Percentiles rank a stretch among this genome's conserved stretches.
Evolutionary conservation across 1,284 basidiomycete genomes (phyloP).

Genomic region (Cryptococcus sp.): DNA sequence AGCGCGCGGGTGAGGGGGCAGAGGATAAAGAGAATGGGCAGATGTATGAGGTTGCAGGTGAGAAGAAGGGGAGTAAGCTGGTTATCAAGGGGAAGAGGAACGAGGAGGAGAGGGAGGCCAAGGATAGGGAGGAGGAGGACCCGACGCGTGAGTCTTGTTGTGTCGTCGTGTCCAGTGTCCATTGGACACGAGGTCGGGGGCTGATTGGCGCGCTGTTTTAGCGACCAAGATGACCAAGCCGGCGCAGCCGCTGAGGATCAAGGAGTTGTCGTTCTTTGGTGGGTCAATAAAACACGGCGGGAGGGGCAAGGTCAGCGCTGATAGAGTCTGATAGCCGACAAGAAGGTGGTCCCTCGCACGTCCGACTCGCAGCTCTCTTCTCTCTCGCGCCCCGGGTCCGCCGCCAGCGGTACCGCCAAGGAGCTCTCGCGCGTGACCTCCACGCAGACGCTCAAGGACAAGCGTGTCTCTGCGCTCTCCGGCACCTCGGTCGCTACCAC

Average conservation of each 20-base stretch:
- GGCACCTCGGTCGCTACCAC: background rate
- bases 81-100: constrained; percentile 24
- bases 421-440: constrained; percentile 8
- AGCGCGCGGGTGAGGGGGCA: background rate
- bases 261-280: constrained; percentile 22
- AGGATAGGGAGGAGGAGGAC: constrained; percentile 22
- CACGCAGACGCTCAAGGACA: constrained; percentile 14
- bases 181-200: no score
- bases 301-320: no score
- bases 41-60: background rate
- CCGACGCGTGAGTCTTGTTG: constrained; percentile 28
- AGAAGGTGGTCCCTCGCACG: constrained; percentile 20
- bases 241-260: constrained; percentile 29
- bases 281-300: constrained; percentile 4
- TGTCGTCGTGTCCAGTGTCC: no score
- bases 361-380: constrained; percentile 16
- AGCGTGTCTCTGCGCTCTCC: constrained; percentile 12
- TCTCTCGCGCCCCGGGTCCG: constrained; percentile 13
- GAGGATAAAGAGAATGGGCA: constrained; percentile 17
- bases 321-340: constrained; percentile 10
- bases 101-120: constrained; percentile 12
- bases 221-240: constrained; percentile 36
- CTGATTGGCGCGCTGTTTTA: no score
- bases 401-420: constrained; percentile 2
- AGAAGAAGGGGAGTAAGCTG: constrained; percentile 20